phyloP scores from a whole-genome alignment of 805 yeast species.

The Barnettozyma vustinii region DNA sequence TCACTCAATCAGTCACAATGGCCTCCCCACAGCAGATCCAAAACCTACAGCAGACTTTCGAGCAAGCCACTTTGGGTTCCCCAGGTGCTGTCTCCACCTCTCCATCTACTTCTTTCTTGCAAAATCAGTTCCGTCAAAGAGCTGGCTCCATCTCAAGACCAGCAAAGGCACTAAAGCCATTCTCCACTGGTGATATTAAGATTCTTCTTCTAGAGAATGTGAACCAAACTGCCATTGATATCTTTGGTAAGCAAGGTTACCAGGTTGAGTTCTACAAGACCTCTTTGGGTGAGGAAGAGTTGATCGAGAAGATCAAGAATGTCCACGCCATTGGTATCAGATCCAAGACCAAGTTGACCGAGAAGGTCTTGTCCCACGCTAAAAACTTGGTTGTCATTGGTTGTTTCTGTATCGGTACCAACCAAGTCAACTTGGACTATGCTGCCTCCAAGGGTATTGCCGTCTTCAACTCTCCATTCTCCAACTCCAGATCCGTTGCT shows the following conservation, averaged over 20 bases:
- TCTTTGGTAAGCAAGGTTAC: conserved; percentile 86
- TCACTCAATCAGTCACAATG: conserved; percentile 35
- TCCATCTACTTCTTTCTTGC: conserved; percentile 66
- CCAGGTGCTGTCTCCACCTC: conserved; percentile 78
- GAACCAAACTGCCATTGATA: conserved; percentile 84
- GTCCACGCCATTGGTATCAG: conserved; percentile 98
- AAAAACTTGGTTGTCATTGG: conserved; percentile 87
- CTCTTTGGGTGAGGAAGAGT: conserved; percentile 86
- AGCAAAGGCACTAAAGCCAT: conserved; percentile 82
- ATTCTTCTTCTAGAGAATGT: conserved; percentile 89
- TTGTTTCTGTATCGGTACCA: conserved; percentile 98
- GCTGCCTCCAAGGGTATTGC: conserved; percentile 94
- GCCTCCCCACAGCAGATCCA: conserved; percentile 63
- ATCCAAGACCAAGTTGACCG: conserved; percentile 89
- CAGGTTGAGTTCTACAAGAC: conserved; percentile 93
- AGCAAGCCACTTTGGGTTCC: conserved; percentile 50
- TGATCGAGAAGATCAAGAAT: conserved; percentile 86
- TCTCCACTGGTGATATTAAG: conserved; percentile 92
- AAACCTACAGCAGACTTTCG: conserved; percentile 48
- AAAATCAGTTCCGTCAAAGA: conserved; percentile 37
- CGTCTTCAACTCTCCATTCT: conserved; percentile 97
- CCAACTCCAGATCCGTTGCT: conserved; percentile 97
- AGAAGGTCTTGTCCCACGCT: conserved; percentile 75
- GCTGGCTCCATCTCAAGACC: conserved; percentile 39
- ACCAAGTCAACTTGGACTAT: conserved; percentile 88